These are phyloP conservation scores for Cercophora newfieldiana DNA, from an alignment of 495 filamentous ascomycete species.

Conservation along the genomic window DNA sequence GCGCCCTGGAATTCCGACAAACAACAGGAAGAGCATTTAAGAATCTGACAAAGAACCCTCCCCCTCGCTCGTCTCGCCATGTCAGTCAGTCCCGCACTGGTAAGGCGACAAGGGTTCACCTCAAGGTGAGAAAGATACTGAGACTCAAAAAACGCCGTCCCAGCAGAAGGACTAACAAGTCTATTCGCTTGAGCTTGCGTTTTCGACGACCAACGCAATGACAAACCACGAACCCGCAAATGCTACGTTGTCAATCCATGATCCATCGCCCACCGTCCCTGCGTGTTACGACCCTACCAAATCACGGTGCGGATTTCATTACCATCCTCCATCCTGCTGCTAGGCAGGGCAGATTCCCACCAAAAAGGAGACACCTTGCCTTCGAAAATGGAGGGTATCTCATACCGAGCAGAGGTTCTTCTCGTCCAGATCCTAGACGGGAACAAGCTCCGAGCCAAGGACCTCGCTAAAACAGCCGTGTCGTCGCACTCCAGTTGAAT, in stretches of 20 bases:
- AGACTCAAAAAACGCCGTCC: not conserved
- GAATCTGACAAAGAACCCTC: conserved; percentile 26
- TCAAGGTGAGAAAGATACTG: not conserved
- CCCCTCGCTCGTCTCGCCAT: not conserved
- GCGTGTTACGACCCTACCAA: not conserved
- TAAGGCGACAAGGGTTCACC: not conserved
- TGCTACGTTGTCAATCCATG: not conserved
- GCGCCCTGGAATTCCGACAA: not conserved
- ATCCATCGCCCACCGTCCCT: not conserved
- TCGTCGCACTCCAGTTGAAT: not conserved
- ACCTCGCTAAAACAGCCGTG: not conserved
- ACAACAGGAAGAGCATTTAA: conserved; percentile 8
- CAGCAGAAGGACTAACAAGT: not conserved
- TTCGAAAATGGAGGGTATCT: not conserved
- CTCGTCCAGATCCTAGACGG: not conserved
- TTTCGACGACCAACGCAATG: not conserved
- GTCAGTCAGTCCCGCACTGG: not conserved
- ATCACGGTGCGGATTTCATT: not conserved
- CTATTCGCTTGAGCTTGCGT: not conserved
- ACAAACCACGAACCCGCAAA: not conserved
- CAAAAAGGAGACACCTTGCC: not conserved
- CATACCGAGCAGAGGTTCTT: not conserved
- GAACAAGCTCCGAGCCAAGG: not conserved
- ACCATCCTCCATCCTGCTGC: not conserved
- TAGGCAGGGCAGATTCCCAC: not conserved